Base-by-base conservation (phyloP, 1,284 basidiomycete genomes). In the Puccinia brachypodii region DNA sequence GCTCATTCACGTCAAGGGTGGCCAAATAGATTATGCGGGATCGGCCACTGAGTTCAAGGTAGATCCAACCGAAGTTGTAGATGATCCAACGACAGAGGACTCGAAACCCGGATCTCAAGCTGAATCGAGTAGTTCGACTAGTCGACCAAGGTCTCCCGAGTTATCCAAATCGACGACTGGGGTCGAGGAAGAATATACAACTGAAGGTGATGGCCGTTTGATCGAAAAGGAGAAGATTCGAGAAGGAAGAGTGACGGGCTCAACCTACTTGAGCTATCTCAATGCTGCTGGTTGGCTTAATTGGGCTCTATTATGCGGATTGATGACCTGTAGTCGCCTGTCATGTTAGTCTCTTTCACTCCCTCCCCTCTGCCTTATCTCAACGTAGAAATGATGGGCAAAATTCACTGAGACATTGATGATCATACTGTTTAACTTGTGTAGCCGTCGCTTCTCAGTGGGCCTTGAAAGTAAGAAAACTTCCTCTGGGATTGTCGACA, bases 151-250 rank as follows among this genome's bases (percentile, higher is more conserved):
- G 50, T 53, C 64, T 3, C 47, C 60, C 66, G 36, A 69, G 25
- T 19, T 28, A 3, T 33, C 62, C 50, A 78, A 78, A n/a, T 9
- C 25, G 50, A 38, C n/a, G 22, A 36, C 42, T 16, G 47, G 2
- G 3, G 19, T 62, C 16, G 33, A 56, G 33, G 47, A 44, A 31
- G 42, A n/a, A 14, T 28, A 6, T 42, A 22, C 8, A 16, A 8
- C 25, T 33, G 72, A 74, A 56, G 72, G 72, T 22, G 78, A 64
- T 33, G 68, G 53, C 72, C 28, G 62, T 68, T 86, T 92, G 19
- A 87, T 92, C 42, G 90, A 92, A 77, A 89, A 87, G 11, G 91
- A 92, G 85, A 88, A 89, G 44, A 89, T 91, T 22, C 91, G 90
- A 22, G 90, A 92, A 87, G 91, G 91, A 3, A 88, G 90, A 31